Conservation (phyloP, 768 basidiomycete genomes). For the Basidioascus undulatus region DNA sequence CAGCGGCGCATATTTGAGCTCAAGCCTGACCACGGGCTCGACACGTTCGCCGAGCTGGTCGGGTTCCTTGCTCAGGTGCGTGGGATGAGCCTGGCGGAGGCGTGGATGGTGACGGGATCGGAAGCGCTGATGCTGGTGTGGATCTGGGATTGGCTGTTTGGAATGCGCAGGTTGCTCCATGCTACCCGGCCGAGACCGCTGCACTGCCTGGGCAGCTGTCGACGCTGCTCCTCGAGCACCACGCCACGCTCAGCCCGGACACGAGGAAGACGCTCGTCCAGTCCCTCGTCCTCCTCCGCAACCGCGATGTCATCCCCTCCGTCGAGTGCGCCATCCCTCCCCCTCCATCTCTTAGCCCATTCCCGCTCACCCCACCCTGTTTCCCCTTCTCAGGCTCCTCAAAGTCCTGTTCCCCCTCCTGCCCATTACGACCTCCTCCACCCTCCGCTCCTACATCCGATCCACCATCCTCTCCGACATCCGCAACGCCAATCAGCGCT, state of each 20-base stretch:
- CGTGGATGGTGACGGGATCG: no score
- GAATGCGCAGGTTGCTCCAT: constrained; percentile 46
- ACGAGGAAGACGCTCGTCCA: constrained; percentile 65
- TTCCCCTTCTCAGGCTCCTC: constrained; percentile 41
- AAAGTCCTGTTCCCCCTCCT: constrained; percentile 83
- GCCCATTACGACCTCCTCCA: constrained; percentile 69
- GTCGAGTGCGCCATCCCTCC: constrained; percentile 41
- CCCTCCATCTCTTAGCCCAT: neutral
- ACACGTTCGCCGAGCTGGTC: constrained; percentile 58
- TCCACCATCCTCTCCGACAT: constrained; percentile 87
- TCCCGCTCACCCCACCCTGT: neutral
- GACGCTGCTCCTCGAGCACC: constrained; percentile 49
- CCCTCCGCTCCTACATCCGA: constrained; percentile 63
- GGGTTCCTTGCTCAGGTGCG: constrained; percentile 67
- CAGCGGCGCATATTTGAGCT: constrained; percentile 62
- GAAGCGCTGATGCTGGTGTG: no score
- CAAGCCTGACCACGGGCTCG: constrained; percentile 30
- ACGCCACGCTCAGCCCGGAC: constrained; percentile 38
- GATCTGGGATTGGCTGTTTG: neutral
- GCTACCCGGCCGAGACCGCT: constrained; percentile 76
- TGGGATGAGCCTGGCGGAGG: neutral
- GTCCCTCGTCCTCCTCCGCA: constrained; percentile 76
- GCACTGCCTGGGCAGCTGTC: constrained; percentile 64
- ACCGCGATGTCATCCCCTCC: constrained; percentile 75
- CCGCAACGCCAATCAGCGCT: constrained; percentile 59